Evolutionary conservation across 305 asterid species (phyloP).

Genomic region (Rubia tinctorum): DNA sequence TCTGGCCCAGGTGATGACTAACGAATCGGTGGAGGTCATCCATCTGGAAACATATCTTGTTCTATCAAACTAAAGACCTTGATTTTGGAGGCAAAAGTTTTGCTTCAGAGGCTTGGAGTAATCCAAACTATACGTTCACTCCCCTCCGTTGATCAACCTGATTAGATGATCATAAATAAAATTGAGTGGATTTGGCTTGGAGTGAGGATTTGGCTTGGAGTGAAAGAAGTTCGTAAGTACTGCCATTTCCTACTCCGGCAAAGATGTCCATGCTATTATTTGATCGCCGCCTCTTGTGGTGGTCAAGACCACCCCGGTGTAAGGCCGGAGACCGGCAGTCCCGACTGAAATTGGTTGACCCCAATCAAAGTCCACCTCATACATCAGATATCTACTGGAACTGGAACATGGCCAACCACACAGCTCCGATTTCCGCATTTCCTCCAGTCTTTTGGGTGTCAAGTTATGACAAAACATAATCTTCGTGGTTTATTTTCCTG

Average conservation of each 20-base stretch:
- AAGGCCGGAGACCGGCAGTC: neutral
- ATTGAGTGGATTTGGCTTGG: no score
- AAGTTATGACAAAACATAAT: neutral
- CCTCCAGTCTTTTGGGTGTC: neutral
- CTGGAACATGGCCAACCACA: neutral
- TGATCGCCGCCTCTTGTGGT: neutral
- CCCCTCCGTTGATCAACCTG: no score
- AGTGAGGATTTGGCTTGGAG: no score
- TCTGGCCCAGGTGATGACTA: no score
- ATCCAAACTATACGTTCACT: no score
- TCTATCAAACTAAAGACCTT: no score
- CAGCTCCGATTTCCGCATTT: neutral
- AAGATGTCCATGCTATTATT: neutral
- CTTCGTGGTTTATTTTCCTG: constrained; percentile 1
- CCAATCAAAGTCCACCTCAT: constrained; percentile 8
- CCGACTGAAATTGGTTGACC: neutral
- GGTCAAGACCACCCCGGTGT: neutral
- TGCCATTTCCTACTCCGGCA: neutral
- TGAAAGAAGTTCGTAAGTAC: neutral
- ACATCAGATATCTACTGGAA: neutral
- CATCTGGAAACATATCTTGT: no score
- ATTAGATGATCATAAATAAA: neutral
- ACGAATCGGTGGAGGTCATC: no score
- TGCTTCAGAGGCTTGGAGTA: no score
- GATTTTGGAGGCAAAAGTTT: no score